These are phyloP conservation scores for Solanum lignicaule DNA, from an alignment of 257 asterid species.

Conservation along the genomic window DNA sequence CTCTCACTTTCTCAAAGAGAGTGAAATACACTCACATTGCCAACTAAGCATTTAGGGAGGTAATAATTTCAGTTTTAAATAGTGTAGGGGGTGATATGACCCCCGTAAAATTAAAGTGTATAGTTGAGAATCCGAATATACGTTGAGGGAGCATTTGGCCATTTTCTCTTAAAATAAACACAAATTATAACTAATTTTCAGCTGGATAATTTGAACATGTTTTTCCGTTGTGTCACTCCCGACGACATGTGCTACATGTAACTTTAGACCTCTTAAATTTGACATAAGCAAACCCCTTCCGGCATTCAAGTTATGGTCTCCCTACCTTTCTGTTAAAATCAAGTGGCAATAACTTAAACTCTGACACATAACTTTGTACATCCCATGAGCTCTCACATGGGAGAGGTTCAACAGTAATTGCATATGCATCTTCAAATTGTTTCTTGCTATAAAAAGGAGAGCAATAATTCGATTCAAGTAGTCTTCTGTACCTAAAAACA, in stretches of 20 bases:
- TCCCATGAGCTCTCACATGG: background rate
- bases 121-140: background rate
- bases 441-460: too few species aligned
- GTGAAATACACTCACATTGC: background rate
- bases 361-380: background rate
- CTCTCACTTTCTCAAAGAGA: background rate
- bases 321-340: background rate
- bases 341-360: background rate
- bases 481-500: too few species aligned
- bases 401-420: background rate
- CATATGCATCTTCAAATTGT: background rate
- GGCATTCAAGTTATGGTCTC: background rate
- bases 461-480: background rate
- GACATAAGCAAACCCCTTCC: background rate
- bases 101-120: background rate
- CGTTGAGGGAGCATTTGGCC: background rate
- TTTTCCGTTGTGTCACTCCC: background rate
- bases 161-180: background rate
- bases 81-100: background rate
- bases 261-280: background rate
- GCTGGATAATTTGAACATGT: background rate
- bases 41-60: background rate
- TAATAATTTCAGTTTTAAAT: too few species aligned
- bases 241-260: background rate
- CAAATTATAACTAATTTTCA: background rate